Evolutionary conservation across 768 basidiomycete genomes (phyloP), one percentile per base, ranked within the genome.

Genomic region (Leccinum subgranulosum): DNA sequence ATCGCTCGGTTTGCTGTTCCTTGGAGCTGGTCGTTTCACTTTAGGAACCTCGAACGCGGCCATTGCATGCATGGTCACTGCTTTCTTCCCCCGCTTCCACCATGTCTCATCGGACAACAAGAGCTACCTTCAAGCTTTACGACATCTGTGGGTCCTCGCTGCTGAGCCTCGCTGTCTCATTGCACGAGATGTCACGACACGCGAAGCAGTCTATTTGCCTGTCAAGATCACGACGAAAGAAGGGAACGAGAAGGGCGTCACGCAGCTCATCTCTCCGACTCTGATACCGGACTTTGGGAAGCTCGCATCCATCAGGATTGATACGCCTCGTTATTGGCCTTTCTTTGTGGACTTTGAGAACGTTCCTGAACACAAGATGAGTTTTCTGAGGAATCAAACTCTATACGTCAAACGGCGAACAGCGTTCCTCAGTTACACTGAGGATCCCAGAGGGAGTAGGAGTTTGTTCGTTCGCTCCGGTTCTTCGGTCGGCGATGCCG

Each of bases 251-350:
- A 73, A 76, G 12, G 84, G 85, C n/a, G 81, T 84, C 14, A 85
- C 87, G 1, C 87, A 90, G 62, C 77, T 97, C 49, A 93, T 95
- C 55, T 90, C 94, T 0, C 97, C 97, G 0, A 96, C 96, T 0
- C 81, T 98, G 4, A 89, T 97, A 59, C 94, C 94, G 0, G 90
- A 95, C 60, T 82, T 98, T 60, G 86, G 90, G 67, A 85, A 82
- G 56, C 78, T 98, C 14, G 75, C 85, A 48, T 88, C 90, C 4
- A 88, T 99, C 64, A 80, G 88, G 48, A 87, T 95, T 23, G 94
- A 98, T 66, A 97, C 92, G 0, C 94, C 94, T 15, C 85, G 97
- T 6, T 98, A 99, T 71, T 97, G 93, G 92, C 89, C 94, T 0
- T 90, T 95, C 73, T 85, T 87, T 57, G 81, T 98, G 33, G 90